Evolutionary conservation across 2,329 filamentous ascomycete species (phyloP).

Genomic region (Fusarium penzigii): DNA sequence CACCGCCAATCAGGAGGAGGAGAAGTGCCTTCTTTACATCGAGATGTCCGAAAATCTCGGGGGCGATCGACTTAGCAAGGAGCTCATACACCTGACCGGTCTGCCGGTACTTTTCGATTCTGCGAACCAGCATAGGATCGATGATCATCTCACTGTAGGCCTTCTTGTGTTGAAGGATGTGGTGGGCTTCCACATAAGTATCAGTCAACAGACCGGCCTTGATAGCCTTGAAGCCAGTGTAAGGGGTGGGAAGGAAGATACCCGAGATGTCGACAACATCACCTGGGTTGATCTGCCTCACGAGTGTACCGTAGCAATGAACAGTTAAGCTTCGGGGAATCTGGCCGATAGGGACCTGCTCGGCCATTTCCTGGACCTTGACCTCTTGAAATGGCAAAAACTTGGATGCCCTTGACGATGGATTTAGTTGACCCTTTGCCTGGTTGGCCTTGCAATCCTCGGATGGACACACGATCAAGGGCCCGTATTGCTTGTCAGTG

Average conservation of each 20-base stretch:
- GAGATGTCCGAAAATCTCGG: constrained; percentile 93
- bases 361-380: constrained; percentile 98
- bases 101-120: constrained; percentile 82
- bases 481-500: constrained; percentile 85
- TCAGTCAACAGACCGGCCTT: constrained; percentile 94
- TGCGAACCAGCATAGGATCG: constrained; percentile 74
- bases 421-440: constrained; percentile 87
- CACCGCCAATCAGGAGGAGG: constrained; percentile 92
- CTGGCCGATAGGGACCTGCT: constrained; percentile 96
- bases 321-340: constrained; percentile 91
- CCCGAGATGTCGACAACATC: constrained; percentile 93
- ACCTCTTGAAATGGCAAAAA: constrained; percentile 98
- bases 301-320: constrained; percentile 83
- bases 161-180: constrained; percentile 95
- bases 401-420: constrained; percentile 94
- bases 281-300: constrained; percentile 86
- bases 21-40: constrained; percentile 98
- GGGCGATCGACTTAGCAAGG: constrained; percentile 91
- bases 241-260: constrained; percentile 95
- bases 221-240: constrained; percentile 98
- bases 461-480: constrained; percentile 83
- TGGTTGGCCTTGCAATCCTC: constrained; percentile 89
- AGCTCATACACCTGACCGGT: constrained; percentile 95
- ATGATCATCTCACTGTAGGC: constrained; percentile 91
- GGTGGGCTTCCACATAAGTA: constrained; percentile 93